Evolutionary conservation across 352 stramenopile species (phyloP), one percentile per base, ranked within the genome.

Genomic region (Phytophthora tubulina): DNA sequence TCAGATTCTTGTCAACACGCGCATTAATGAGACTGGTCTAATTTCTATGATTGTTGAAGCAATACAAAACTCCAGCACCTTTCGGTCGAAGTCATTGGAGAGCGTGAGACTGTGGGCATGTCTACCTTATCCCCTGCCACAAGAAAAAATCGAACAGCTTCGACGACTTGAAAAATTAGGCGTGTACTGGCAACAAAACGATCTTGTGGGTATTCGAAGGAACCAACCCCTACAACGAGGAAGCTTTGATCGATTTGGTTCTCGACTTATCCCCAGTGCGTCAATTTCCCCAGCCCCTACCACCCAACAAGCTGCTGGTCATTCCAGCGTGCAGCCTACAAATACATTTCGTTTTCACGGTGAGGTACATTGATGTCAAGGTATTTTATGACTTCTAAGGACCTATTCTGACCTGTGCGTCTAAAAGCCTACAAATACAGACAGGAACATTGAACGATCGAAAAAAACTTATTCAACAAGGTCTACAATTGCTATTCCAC

Each of bases 401-500:
- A n/a, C n/a, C n/a, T n/a, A n/a, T n/a, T n/a, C n/a, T n/a, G n/a
- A n/a, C n/a, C n/a, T n/a, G n/a, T n/a, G n/a, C n/a, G n/a, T n/a
- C n/a, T n/a, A n/a, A n/a, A n/a, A n/a, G n/a, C n/a, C n/a, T n/a
- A n/a, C n/a, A n/a, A n/a, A n/a, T n/a, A n/a, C n/a, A n/a, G n/a
- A n/a, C n/a, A n/a, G 41, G 62, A 15, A 33, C 2, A 27, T 1
- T 27, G 21, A 27, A 2, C 21, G 41, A 38, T 63, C 50, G 6
- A 63, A 53, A 59, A 35, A 30, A 76, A 4, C 6, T 74, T 13
- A 54, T 79, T 7, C 36, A 67, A 2, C 46, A 78, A 5, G 52
- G 51, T 27, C 46, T 80, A n/a, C 73, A 80, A 56, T 42, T 82
- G 31, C 55, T 82, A 0, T 82, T 79, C 66, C 66, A 64, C n/a